A percentile compares a stretch with the other conserved stretches of the same genome.
Evolutionary conservation across 192 early-diverging fungal genomes (phyloP).

Genomic region (Linnemannia hyalina): DNA sequence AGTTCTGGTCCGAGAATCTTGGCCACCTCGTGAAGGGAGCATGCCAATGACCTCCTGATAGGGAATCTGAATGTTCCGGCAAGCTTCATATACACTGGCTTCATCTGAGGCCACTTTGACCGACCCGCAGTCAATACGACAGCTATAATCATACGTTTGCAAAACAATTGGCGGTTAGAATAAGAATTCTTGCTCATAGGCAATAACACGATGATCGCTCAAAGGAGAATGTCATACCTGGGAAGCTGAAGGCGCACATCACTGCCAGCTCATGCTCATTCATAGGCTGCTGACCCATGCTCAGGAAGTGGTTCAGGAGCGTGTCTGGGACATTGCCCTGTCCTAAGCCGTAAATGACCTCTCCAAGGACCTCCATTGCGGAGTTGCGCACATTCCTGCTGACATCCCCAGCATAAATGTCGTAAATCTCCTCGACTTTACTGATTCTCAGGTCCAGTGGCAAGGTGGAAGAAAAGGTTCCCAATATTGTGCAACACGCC

Average conservation of each 20-base stretch:
- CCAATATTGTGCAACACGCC: constrained; percentile 63
- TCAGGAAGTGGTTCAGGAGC: constrained; percentile 65
- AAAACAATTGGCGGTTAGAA: neutral
- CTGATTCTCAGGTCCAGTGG: constrained; percentile 62
- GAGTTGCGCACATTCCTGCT: constrained; percentile 67
- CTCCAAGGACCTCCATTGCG: constrained; percentile 67
- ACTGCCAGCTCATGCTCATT: constrained; percentile 65
- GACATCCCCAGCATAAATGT: constrained; percentile 65
- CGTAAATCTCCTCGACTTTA: constrained; percentile 61
- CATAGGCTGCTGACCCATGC: constrained; percentile 61
- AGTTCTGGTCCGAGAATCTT: constrained; percentile 67
- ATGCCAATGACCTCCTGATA: constrained; percentile 69
- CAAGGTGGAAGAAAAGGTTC: constrained; percentile 60
- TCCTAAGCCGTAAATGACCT: constrained; percentile 68
- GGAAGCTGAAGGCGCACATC: constrained; percentile 73
- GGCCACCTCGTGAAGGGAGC: constrained; percentile 72
- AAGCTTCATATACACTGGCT: constrained; percentile 45
- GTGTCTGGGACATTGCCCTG: constrained; percentile 59
- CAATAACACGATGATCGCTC: neutral
- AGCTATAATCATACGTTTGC: constrained; percentile 31
- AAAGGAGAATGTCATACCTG: constrained; percentile 32
- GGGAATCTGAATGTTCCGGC: constrained; percentile 61
- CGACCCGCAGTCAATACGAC: constrained; percentile 68
- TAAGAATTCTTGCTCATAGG: neutral
- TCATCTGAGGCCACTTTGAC: constrained; percentile 69